These are phyloP conservation scores for Candida arabinofermentans DNA, from an alignment of 805 yeast species.

Conservation along the genomic window DNA sequence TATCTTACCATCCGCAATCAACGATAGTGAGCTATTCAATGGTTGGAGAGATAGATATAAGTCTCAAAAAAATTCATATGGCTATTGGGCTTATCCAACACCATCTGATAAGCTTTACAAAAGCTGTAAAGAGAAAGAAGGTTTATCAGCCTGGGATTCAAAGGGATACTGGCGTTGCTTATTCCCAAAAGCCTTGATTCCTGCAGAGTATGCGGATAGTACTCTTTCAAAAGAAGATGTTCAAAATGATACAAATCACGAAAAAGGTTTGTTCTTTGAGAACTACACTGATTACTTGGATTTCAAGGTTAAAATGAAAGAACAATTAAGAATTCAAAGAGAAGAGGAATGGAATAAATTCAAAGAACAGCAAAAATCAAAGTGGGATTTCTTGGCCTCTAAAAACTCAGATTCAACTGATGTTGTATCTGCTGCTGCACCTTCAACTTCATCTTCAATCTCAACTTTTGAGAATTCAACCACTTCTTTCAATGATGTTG, in stretches of 20 bases:
- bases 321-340: conserved; percentile 38
- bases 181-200: conserved; percentile 53
- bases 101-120: conserved; percentile 46
- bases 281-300: conserved; percentile 61
- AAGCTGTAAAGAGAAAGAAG: conserved; percentile 60
- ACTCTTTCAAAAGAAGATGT: conserved; percentile 58
- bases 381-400: conserved; percentile 21
- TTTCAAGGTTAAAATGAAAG: conserved; percentile 60
- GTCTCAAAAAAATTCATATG: conserved; percentile 13
- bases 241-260: conserved; percentile 33
- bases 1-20: neutral
- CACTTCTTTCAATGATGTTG: neutral
- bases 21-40: conserved; percentile 4
- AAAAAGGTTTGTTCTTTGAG: conserved; percentile 59
- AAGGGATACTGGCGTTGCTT: conserved; percentile 89
- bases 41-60: conserved; percentile 3
- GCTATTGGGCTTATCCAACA: conserved; percentile 24
- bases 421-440: neutral
- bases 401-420: neutral
- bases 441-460: neutral
- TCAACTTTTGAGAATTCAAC: neutral
- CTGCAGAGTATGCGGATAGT: conserved; percentile 24
- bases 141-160: conserved; percentile 76
- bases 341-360: conserved; percentile 20
- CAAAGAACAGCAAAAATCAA: conserved; percentile 21